These are phyloP conservation scores for Mortierella sp. DNA, from an alignment of 371 early-diverging fungal species.

Conservation along the genomic window DNA sequence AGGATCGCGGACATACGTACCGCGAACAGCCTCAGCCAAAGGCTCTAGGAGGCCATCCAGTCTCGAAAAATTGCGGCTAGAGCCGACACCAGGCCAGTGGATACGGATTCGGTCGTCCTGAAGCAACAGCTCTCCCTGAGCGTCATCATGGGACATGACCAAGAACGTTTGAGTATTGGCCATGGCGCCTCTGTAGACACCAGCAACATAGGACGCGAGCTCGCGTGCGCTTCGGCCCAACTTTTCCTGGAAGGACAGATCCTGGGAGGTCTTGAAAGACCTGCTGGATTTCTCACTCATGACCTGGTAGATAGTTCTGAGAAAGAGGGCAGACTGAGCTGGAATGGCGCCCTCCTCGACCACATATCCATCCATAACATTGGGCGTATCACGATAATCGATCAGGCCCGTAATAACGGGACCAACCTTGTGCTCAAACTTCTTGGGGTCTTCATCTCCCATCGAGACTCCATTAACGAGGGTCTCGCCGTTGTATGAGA, in stretches of 20 bases:
- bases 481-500: slow-evolving; percentile 49
- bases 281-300: slow-evolving; percentile 32
- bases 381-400: slow-evolving; percentile 51
- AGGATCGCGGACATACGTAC: slow-evolving; percentile 50
- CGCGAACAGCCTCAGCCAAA: slow-evolving; percentile 35
- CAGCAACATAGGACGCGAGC: slow-evolving; percentile 40
- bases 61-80: slow-evolving; percentile 32
- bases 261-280: slow-evolving; percentile 33
- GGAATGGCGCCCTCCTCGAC: slow-evolving; percentile 59
- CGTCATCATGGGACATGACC: slow-evolving; percentile 59
- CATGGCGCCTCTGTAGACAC: slow-evolving; percentile 53
- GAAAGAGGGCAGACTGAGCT: slow-evolving; percentile 27
- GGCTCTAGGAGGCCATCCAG: slow-evolving; percentile 41
- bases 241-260: slow-evolving; percentile 32
- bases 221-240: slow-evolving; percentile 36
- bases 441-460: slow-evolving; percentile 40
- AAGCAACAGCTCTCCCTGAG: slow-evolving; percentile 47
- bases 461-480: slow-evolving; percentile 48
- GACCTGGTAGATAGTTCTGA: slow-evolving; percentile 32
- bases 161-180: slow-evolving; percentile 56
- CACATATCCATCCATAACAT: slow-evolving; percentile 57
- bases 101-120: slow-evolving; percentile 52
- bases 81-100: slow-evolving; percentile 51
- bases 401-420: slow-evolving; percentile 58
- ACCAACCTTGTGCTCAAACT: slow-evolving; percentile 47